phyloP scores from a whole-genome alignment of 257 asterid species.

The Solanum ossicruentum region DNA sequence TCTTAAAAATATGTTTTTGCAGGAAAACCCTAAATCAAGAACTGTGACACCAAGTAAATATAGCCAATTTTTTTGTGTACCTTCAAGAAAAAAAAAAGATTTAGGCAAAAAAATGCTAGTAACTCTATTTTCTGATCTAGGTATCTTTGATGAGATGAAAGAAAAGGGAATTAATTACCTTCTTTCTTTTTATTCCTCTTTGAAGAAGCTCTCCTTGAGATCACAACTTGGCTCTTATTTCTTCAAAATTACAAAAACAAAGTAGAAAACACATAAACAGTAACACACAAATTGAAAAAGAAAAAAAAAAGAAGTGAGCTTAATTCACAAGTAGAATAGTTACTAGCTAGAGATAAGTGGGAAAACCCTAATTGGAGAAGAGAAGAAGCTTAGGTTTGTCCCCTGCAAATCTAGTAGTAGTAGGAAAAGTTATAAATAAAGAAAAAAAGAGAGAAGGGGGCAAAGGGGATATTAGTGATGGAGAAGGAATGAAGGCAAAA shows the following conservation, averaged over 20 bases:
- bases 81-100: background rate
- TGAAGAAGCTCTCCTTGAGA: background rate
- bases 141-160: slow-evolving; percentile 2
- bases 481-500: slow-evolving; percentile 53
- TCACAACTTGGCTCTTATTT: slow-evolving; percentile 1
- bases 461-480: slow-evolving; percentile 43
- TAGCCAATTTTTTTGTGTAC: background rate
- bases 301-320: background rate
- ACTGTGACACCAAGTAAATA: background rate
- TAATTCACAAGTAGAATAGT: background rate
- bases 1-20: background rate
- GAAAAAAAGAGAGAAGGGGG: background rate
- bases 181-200: slow-evolving; percentile 12
- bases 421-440: background rate
- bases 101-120: background rate
- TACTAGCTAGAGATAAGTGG: background rate
- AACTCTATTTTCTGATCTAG: background rate
- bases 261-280: background rate
- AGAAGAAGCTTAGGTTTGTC: background rate
- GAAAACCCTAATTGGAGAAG: slow-evolving; percentile 27
- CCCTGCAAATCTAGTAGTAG: slow-evolving; percentile 16
- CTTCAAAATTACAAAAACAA: slow-evolving; percentile 2
- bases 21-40: background rate
- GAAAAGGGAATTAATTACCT: background rate
- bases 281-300: background rate